Base-by-base conservation (phyloP, 129 eudicot species). In the Daucus carota region DNA sequence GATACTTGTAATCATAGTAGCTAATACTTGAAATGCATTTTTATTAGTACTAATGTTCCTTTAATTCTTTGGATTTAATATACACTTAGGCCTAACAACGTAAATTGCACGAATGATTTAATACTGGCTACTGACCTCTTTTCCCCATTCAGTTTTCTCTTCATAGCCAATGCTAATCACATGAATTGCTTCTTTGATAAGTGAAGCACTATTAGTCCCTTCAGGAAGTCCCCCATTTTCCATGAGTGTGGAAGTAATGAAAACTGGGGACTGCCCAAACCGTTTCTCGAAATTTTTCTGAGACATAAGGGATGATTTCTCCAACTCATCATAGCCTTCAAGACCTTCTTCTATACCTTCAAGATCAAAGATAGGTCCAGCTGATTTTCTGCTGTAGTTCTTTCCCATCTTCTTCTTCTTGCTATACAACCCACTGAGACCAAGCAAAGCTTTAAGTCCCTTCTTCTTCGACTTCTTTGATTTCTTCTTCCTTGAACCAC, bases 131-230 rank as follows among this genome's bases (percentile, higher is more conserved):
- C 87, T 71, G 11, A 89, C 98, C 96, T 94, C 98, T 86, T 94
- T 94, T 11, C 98, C 98, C 98, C 98, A 93, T 73, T 93, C 98
- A 5, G 98, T 93, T 77, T 90, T 93, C 77, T 93, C 98, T 89
- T 93, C 98, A 45, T 93, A 94, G 28, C 97, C 98, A 72, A 90
- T 85, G 46, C 98, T 94, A 54, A 94, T 94, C 48, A 94, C 98
- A 89, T 94, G 98, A 84, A 94, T 89, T 40, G 98, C 98, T 83
- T 94, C 98, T 82, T 94, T 94, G 65, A 91, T 85, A 75, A 94
- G 89, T 63, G 93, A 82, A 31, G 89, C 82, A 46, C 85, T 75
- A 78, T 81, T 91, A 24, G 90, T 89, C 60, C 97, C 96, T 81
- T 94, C 93, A 50, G 98, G 97, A 66, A 91, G 89, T 24, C 98